Base-by-base conservation (phyloP, 75 land plant genomes). In the Azolla pinnata region DNA sequence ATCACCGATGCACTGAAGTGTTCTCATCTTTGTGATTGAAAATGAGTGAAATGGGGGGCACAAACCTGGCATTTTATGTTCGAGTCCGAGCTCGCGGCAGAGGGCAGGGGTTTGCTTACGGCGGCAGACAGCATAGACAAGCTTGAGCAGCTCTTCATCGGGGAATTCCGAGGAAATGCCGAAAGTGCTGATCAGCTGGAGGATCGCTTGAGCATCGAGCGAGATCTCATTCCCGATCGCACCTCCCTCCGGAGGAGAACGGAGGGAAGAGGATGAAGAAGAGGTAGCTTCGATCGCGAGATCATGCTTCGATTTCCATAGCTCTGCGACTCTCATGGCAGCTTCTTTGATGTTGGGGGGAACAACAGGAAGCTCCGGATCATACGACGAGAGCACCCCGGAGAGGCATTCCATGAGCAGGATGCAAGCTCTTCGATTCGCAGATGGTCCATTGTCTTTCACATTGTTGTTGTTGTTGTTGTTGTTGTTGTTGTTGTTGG, bases 51-150 rank as follows among this genome's bases (percentile, higher is more conserved):
- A n/a, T n/a, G n/a, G n/a, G n/a, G n/a, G n/a, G n/a, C n/a, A n/a
- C n/a, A n/a, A 71, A 90, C 97, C 97, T 84, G 97, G 88, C 83
- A 91, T 91, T 75, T 82, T 91, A 25, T 74, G 68, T 45, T 75
- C 48, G 42, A 91, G 71, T 25, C 92, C 88, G 77, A 91, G 97
- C 31, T 85, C 71, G 1, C 77, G 77, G 68, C 93, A 91, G 4
- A 91, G 76, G 45, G 81, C 88, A 78, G 88, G 79, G 18, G 88
- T 73, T 64, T 91, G 93, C 42, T 83, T 81, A 29, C 88, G 93
- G 23, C 93, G 73, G 56, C 86, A 75, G 62, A 91, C 88, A 64
- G 83, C 64, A 51, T 80, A 83, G 48, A 91, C 76, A 17, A 87
- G 79, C 62, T 83, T 84, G 69, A 83, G 82, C 21, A 87, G 65